phyloP scores from a whole-genome alignment of 163 green algal genomes.

The Trebouxia gelatinosa region DNA sequence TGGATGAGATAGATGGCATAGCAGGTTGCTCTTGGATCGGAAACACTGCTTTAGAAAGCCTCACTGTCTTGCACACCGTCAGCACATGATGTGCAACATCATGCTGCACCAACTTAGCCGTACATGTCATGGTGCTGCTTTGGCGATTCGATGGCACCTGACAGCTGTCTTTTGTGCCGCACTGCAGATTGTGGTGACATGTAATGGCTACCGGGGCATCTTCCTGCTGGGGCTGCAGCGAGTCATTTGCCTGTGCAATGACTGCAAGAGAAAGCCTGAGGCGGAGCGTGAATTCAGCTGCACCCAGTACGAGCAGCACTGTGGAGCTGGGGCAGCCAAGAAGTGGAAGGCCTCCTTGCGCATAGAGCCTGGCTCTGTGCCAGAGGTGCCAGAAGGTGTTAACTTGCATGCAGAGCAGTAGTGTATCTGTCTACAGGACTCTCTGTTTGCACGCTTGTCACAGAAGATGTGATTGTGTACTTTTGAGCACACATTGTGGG shows the following conservation, averaged over 20 bases:
- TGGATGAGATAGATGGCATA: conserved; percentile 89
- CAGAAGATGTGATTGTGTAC: no score
- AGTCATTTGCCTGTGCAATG: conserved; percentile 61
- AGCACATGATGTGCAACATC: no score
- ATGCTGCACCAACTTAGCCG: no score
- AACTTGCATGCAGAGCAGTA: no score
- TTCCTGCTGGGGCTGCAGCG: conserved; percentile 61
- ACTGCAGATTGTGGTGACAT: conserved; percentile 38
- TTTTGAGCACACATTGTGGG: no score
- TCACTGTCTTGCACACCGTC: neutral
- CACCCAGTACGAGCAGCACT: conserved; percentile 78
- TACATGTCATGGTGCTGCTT: no score
- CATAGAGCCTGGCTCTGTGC: conserved; percentile 55
- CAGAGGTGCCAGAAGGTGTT: conserved; percentile 45
- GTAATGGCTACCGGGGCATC: conserved; percentile 36
- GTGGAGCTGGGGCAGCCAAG: conserved; percentile 67
- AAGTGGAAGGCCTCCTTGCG: conserved; percentile 83
- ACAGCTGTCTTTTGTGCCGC: no score
- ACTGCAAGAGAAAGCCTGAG: conserved; percentile 45
- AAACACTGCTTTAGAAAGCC: neutral
- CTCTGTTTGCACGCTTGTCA: no score
- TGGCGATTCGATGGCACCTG: no score
- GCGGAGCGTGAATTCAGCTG: conserved; percentile 54
- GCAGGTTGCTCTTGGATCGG: no score
- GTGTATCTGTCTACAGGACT: no score